Evolutionary conservation across 2,329 filamentous ascomycete genomes (phyloP), one percentile per base, ranked within the genome.

Genomic region (Microsporum canis): DNA sequence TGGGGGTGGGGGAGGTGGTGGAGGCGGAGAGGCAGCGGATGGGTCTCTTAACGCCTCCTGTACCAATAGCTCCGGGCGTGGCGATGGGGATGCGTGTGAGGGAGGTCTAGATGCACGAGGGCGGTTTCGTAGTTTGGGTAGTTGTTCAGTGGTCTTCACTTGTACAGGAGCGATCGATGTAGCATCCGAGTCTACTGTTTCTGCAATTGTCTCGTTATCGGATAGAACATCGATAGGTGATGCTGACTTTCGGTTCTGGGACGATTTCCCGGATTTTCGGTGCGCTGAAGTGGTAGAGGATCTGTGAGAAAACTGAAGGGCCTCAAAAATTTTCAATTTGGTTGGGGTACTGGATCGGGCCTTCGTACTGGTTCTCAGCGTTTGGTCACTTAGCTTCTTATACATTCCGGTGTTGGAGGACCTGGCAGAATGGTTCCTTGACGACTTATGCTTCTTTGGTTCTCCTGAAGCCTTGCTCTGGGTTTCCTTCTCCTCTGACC

Each of bases 1-100:
- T 1, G 88, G 91, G 0, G 91, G 90, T 0, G 89, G 89, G 1
- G 89, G 80, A 23, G 61, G 17, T 10, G 57, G 36, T 1, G 41
- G 57, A n/a, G 41, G 33, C 7, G 34, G 51, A 12, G 41, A 38
- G n/a, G 56, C 34, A 39, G 36, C 34, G 17, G 12, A 36, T 51
- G 38, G 64, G 57, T 38, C 38, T 59, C 12, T 58, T 56, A 23
- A 45, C 12, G 34, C 58, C 39, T 34, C 34, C 43, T 51, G 43
- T 43, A 17, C 29, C 41, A 57, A 61, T 39, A n/a, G 31, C 51
- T n/a, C 29, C 23, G 36, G 45, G 23, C n/a, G 12, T 10, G 57
- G 45, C 17, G 57, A 59, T 5, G 57, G 36, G 5, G 38, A 38
- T 8, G 43, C 17, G 12, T 43, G 29, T 47, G 47, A 45, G 5